Evolutionary conservation across 75 land plant genomes (phyloP), one percentile per base, ranked within the genome.

Genomic region (Selaginella tamariscina): DNA sequence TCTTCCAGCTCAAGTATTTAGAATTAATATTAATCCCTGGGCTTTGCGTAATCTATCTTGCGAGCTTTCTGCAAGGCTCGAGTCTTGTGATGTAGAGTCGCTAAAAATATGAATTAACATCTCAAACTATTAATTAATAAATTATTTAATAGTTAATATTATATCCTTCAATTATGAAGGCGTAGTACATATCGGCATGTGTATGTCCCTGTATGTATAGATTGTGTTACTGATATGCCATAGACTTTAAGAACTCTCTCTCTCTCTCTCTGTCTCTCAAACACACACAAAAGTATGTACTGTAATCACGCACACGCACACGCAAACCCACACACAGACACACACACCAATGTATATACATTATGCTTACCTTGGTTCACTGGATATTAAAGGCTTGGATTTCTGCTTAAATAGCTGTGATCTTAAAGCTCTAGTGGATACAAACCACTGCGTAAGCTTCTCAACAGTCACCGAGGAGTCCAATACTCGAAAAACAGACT

Each of bases 381-480:
- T 5, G 23, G 8, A 23, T 21, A 2, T 59, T n/a, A 26, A 23
- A 2, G 23, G 24, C 62, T 23, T 59, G 26, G 49, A 39, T 39
- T 39, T 39, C 49, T 39, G 11, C 49, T 39, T 39, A 39, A 39
- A 15, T 5, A 39, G 23, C 26, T 23, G 26, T 9, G 62, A 59
- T 59, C 62, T 59, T 21, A 59, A 21, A 26, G 62, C 26, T 21
- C 62, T 8, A 2, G 62, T 59, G 5, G 24, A 26, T n/a, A 21
- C 62, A 21, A 59, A 59, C 62, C 62, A 59, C 23, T n/a, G 8
- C 8, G 62, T 27, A 59, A 59, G 5, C 21, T 59, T 27, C 21
- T 59, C 62, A 21, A 59, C 62, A n/a, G 62, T 23, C 21, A 59
- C 62, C 21, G 62, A 21, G 8, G 62, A 21, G 8, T 59, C 62